phyloP scores from a whole-genome alignment of 176 grass and related monocot genomes.

The Triticum dicoccoides region DNA sequence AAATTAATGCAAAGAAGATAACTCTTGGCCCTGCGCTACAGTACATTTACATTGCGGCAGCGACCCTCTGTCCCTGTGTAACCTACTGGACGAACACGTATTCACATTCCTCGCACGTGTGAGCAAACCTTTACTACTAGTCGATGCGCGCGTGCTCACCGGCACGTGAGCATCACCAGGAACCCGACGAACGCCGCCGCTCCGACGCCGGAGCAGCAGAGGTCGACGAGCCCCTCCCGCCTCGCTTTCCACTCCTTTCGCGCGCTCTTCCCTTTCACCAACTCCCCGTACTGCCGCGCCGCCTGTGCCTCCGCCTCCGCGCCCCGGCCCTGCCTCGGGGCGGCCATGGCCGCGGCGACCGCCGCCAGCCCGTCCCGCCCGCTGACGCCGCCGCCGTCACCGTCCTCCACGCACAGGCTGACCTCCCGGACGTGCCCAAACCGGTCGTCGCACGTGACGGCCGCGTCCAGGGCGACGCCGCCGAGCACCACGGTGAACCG shows the following conservation, averaged over 20 bases:
- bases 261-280: slow-evolving; percentile 35
- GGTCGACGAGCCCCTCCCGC: slow-evolving; percentile 45
- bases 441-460: slow-evolving; percentile 51
- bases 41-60: not conserved
- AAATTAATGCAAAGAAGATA: not conserved
- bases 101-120: not conserved
- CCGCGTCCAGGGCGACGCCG: slow-evolving; percentile 30
- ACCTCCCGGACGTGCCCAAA: slow-evolving; percentile 53
- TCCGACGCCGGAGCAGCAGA: slow-evolving; percentile 41
- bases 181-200: slow-evolving; percentile 34
- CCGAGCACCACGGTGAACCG: slow-evolving; percentile 48
- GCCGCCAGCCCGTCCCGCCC: slow-evolving; percentile 20
- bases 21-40: not conserved
- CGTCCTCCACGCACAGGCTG: slow-evolving; percentile 48
- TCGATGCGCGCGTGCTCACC: not conserved
- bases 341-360: slow-evolving; percentile 24
- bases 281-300: slow-evolving; percentile 37
- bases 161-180: slow-evolving; percentile 30
- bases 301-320: not conserved
- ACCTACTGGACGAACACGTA: not conserved
- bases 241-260: slow-evolving; percentile 54
- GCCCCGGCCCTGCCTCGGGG: slow-evolving; percentile 19
- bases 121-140: not conserved
- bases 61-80: not conserved
- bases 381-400: slow-evolving; percentile 31